Evolutionary conservation across 768 basidiomycete species (phyloP).

Genomic region (Lactarius evosmus): DNA sequence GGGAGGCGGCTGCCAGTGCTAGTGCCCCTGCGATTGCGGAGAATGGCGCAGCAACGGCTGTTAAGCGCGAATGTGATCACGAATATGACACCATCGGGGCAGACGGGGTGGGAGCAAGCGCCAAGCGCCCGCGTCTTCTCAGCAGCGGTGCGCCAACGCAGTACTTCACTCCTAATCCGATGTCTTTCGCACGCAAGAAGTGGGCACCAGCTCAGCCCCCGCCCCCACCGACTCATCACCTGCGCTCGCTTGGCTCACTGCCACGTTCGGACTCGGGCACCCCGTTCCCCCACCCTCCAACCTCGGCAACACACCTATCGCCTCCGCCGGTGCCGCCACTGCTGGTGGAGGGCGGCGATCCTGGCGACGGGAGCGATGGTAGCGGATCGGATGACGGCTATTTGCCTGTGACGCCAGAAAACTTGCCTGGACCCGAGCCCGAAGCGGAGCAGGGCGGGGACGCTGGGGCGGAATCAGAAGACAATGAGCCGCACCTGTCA

Average conservation of each 20-base stretch:
- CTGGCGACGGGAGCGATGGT: constrained; percentile 16
- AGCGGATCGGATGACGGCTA: constrained; percentile 29
- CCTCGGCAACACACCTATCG: constrained; percentile 1
- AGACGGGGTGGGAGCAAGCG: neutral
- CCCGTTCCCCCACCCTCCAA: neutral
- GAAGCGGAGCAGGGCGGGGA: constrained; percentile 8
- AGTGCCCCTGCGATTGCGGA: neutral
- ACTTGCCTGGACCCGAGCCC: constrained; percentile 12
- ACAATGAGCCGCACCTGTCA: constrained; percentile 20
- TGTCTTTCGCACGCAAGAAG: constrained; percentile 36
- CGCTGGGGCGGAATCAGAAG: constrained; percentile 26
- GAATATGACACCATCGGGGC: constrained; percentile 10
- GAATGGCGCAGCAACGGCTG: neutral
- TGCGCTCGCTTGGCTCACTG: constrained; percentile 17
- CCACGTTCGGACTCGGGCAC: constrained; percentile 1
- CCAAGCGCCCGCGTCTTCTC: constrained; percentile 18
- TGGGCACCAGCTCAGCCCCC: constrained; percentile 31
- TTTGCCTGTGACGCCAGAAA: constrained; percentile 29
- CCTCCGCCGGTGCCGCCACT: neutral
- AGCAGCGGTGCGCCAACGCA: constrained; percentile 22
- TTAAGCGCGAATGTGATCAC: constrained; percentile 23
- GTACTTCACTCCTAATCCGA: constrained; percentile 34
- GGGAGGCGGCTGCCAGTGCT: constrained; percentile 15
- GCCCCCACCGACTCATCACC: constrained; percentile 18
- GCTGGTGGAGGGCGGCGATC: constrained; percentile 3